Conservation (phyloP, 257 asterid species). For the Plectranthus barbatus region DNA sequence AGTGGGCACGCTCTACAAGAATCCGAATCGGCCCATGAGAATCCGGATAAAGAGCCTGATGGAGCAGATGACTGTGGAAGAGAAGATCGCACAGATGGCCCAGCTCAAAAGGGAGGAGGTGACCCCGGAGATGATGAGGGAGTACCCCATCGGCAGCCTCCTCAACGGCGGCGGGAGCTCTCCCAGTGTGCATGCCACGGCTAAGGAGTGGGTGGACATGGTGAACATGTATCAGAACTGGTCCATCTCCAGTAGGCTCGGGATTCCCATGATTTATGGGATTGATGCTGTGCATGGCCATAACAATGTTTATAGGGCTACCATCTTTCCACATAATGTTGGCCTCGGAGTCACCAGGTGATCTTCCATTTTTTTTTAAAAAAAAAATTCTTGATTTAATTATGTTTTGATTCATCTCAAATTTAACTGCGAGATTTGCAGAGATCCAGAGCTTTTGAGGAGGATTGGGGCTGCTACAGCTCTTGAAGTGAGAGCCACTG, state of each 20-base stretch:
- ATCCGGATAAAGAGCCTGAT: conserved; percentile 17
- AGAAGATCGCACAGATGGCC: conserved; percentile 37
- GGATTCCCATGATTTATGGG: conserved; percentile 43
- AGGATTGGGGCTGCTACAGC: conserved; percentile 63
- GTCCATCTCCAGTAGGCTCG: conserved; percentile 33
- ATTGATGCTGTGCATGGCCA: no score
- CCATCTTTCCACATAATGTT: conserved; percentile 42
- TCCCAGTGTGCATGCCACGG: conserved; percentile 19
- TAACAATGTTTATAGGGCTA: conserved; percentile 38
- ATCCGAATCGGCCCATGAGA: conserved; percentile 17
- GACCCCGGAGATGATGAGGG: conserved; percentile 20
- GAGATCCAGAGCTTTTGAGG: conserved; percentile 40
- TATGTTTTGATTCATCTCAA: no score
- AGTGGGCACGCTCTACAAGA: conserved; percentile 19
- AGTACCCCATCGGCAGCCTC: conserved; percentile 24
- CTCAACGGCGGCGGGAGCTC: conserved; percentile 38
- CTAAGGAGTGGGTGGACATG: conserved; percentile 39
- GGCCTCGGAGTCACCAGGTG: conserved; percentile 52
- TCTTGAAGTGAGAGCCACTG: conserved; percentile 51
- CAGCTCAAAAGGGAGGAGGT: conserved; percentile 23
- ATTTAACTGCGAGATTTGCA: no score
- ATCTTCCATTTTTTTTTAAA: no score
- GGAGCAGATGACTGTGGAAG: conserved; percentile 31
- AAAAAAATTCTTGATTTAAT: no score
- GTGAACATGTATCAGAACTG: conserved; percentile 35